Evolutionary conservation across 1,284 basidiomycete species (phyloP).

Genomic region (Irpex lacteus): DNA sequence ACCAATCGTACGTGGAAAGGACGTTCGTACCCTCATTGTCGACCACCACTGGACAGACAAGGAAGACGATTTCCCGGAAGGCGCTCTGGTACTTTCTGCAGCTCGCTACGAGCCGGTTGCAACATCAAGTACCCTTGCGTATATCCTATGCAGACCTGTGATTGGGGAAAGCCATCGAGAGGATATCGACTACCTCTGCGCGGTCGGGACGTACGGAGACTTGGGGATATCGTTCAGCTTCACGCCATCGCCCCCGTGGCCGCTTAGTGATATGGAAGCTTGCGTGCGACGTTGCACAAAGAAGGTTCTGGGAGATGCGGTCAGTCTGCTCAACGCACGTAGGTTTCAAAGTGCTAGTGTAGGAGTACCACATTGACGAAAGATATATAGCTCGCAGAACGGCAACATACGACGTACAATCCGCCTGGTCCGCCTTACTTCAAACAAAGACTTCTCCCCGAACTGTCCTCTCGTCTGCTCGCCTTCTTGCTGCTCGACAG

Average conservation of each 20-base stretch:
- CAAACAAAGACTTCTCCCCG: neutral
- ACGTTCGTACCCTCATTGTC: constrained; percentile 25
- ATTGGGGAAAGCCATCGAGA: neutral
- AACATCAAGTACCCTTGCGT: constrained; percentile 29
- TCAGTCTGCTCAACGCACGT: constrained; percentile 33
- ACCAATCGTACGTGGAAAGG: constrained; percentile 17
- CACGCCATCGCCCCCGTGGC: constrained; percentile 23
- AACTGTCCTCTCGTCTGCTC: constrained; percentile 10
- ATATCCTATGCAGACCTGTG: constrained; percentile 26
- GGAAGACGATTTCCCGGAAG: constrained; percentile 25
- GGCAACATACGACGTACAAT: constrained; percentile 21
- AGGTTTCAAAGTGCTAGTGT: constrained; percentile 8
- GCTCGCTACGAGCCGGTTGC: constrained; percentile 26
- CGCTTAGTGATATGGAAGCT: constrained; percentile 21
- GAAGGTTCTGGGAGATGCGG: constrained; percentile 27
- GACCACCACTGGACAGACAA: constrained; percentile 29
- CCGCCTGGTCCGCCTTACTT: constrained; percentile 22
- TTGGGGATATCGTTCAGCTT: constrained; percentile 29
- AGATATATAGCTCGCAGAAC: constrained; percentile 21
- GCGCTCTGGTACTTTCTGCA: constrained; percentile 26
- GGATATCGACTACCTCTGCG: constrained; percentile 26
- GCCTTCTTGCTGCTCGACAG: constrained; percentile 23
- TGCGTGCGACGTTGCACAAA: constrained; percentile 29
- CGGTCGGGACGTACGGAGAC: constrained; percentile 32
- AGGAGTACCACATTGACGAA: neutral